Evolutionary conservation across 1,139 yeast genomes (phyloP), one percentile per base, ranked within the genome.

Genomic region (Hemisphaericaspora subhashii): DNA sequence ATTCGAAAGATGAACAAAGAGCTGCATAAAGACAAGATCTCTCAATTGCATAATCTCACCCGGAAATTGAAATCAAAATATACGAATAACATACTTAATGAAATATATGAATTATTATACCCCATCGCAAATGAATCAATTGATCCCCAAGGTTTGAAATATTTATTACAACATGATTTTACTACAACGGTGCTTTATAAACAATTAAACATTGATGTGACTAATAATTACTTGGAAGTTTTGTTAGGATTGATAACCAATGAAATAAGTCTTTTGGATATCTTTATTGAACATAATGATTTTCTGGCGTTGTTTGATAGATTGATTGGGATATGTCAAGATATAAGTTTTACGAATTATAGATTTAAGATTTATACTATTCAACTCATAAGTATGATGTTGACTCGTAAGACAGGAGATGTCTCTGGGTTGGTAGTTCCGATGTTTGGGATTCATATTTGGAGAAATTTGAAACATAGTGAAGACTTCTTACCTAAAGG

Each of bases 221-320:
- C 43, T 15, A 26, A 35, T 15, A 33, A 36, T 23, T 42, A 39
- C 24, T 23, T 41, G 14, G 44, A 39, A 24, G 32, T 41, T 25
- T 24, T 39, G 4, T 13, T 41, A 8, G 7, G 20, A 17, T 23
- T 38, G 25, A 33, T 36, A 11, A 10, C 35, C 6, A 20, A 28
- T 23, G 33, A 23, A 9, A 10, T 9, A 4, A 23, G 27, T 21
- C 23, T 18, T 15, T 14, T 33, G 26, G 31, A 33, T 15, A 10
- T 8, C 9, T 29, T 35, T 20, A 24, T 35, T 15, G 11, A 10
- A 6, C 33, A 24, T n/a, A 24, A 35, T 5, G 37, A 28, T 13
- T 26, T 21, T 4, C 7, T 15, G 25, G 17, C 13, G 16, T 6
- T 35, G 15, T 28, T 35, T 24, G 24, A 29, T 16, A 22, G 42